A percentile compares a stretch with the other conserved stretches of the same genome.
phyloP scores from a whole-genome alignment of 371 early-diverging fungal species.

The Coemansia sp. region DNA sequence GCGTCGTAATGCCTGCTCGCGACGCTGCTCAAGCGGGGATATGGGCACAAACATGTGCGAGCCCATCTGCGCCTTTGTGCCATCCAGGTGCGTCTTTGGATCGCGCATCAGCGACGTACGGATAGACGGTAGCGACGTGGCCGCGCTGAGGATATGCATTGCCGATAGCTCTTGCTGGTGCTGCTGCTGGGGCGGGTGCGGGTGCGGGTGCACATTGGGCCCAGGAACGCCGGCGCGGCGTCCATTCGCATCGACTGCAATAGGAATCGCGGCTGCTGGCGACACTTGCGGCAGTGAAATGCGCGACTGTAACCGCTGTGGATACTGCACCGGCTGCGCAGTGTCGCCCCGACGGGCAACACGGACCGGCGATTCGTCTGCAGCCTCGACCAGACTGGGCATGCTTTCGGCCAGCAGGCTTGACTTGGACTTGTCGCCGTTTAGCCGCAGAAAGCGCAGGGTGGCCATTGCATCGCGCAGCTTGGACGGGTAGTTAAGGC shows the following conservation, averaged over 20 bases:
- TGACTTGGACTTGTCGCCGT: slow-evolving; percentile 28
- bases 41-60: slow-evolving; percentile 50
- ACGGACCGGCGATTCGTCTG: slow-evolving; percentile 11
- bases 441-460: slow-evolving; percentile 41
- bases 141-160: slow-evolving; percentile 43
- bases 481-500: slow-evolving; percentile 44
- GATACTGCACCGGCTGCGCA: slow-evolving; percentile 17
- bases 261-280: not conserved
- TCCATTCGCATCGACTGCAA: not conserved
- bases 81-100: slow-evolving; percentile 22
- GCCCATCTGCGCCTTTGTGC: slow-evolving; percentile 19
- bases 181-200: slow-evolving; percentile 12
- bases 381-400: slow-evolving; percentile 29
- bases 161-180: slow-evolving; percentile 41
- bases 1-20: slow-evolving; percentile 15
- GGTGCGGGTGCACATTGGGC: not conserved
- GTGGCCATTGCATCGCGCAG: slow-evolving; percentile 51
- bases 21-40: slow-evolving; percentile 50
- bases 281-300: slow-evolving; percentile 31
- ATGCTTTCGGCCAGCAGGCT: slow-evolving; percentile 33
- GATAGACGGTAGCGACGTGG: slow-evolving; percentile 43
- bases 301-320: slow-evolving; percentile 36
- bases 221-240: not conserved
- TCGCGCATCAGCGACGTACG: slow-evolving; percentile 28
- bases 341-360: slow-evolving; percentile 4